Base-by-base conservation (phyloP, 176 grass and related monocot genomes). In the Thinopyrum elongatum region DNA sequence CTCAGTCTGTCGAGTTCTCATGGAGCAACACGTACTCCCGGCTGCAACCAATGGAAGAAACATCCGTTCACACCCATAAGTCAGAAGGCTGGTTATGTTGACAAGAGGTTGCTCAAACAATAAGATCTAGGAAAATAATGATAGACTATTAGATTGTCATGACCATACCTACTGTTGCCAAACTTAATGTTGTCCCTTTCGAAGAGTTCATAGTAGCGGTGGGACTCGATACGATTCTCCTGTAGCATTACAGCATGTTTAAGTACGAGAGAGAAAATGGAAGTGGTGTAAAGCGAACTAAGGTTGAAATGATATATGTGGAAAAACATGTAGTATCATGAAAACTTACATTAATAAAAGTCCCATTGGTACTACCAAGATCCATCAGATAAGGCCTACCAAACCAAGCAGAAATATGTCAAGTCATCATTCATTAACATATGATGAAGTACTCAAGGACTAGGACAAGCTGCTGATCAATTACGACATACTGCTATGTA, bases 111-210 rank as follows among this genome's bases (percentile, higher is more conserved):
- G 33, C 30, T 21, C 39, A 51, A 10, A 68, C 58, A 71, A 42
- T 55, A 44, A 22, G 80, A 76, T 63, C 28, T 65, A 67, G 46
- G 10, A 10, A 30, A 80, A 38, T 27, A 41, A 51, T 11, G 7
- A 9, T 9, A 38, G 36, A 38, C 36, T 38, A 38, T 38, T 38
- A 38, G 36, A 38, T 38, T 38, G 36, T 38, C 36, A 38, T 8
- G 25, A 80, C 41, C 87, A 82, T 96, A 96, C 97, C 97, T 96
- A 63, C 97, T 96, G 75, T 94, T 96, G 83, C 97, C 97, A 83
- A 99, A 99, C 82, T 89, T 92, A 67, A 99, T 86, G 31, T 90
- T 99, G 80, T 96, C 97, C 79, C 95, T 99, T 89, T 99, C 94
- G 23, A 99, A 96, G 53, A 99, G 90, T 85, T 94, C 94, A 38